Percentiles rank a stretch among this genome's conserved stretches.
Evolutionary conservation across 352 stramenopile species (phyloP).

Genomic region (Phytophthora sansomeana): DNA sequence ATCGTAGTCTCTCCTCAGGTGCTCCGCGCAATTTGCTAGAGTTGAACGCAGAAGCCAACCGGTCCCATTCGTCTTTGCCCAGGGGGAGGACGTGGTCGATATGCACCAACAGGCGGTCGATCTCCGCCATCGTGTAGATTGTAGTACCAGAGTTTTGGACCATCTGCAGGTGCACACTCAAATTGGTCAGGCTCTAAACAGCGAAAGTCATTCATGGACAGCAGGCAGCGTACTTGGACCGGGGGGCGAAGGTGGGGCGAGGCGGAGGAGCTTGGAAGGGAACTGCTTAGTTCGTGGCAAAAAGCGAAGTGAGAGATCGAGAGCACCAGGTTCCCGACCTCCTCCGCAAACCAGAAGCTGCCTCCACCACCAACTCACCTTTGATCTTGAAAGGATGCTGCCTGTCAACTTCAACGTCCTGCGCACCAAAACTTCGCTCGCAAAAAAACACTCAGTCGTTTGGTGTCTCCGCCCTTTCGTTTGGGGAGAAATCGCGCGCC

Average conservation of each 20-base stretch:
- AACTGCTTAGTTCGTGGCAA: too few species aligned
- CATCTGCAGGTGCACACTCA: not conserved
- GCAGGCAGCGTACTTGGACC: not conserved
- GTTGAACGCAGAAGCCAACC: too few species aligned
- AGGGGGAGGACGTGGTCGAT: too few species aligned
- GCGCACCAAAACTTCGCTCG: not conserved
- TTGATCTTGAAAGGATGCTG: not conserved
- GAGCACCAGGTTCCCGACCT: not conserved
- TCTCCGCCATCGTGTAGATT: too few species aligned
- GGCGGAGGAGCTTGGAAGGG: not conserved
- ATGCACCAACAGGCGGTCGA: too few species aligned
- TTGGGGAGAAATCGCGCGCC: too few species aligned
- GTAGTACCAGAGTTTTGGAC: not conserved
- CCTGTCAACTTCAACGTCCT: not conserved
- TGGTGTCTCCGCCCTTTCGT: not conserved
- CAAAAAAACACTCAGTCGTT: too few species aligned
- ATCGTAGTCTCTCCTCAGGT: too few species aligned
- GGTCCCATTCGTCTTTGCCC: too few species aligned
- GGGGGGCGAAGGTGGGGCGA: not conserved
- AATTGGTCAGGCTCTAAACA: too few species aligned
- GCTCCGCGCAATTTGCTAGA: too few species aligned
- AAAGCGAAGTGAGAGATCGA: not conserved
- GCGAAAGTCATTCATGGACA: too few species aligned
- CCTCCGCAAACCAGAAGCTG: not conserved
- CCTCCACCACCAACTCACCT: not conserved